phyloP scores from a whole-genome alignment of 1,284 basidiomycete genomes.

The Sporisorium sorghi region DNA sequence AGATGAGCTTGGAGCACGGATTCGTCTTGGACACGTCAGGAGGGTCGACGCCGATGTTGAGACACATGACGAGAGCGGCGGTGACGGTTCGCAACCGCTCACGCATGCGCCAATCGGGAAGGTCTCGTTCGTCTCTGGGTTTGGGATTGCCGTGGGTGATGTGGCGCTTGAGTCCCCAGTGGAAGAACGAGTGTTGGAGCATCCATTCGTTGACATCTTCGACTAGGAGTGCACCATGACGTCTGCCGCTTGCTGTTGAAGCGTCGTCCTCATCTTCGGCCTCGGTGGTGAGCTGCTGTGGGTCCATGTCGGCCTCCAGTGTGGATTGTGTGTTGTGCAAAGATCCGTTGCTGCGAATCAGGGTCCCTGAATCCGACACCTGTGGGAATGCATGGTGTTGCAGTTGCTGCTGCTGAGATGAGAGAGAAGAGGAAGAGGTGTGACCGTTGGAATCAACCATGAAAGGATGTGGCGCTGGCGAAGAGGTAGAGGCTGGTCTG shows the following conservation, averaged over 20 bases:
- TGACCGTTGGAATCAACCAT: constrained; percentile 12
- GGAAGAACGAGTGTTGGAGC: constrained; percentile 65
- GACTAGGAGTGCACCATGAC: constrained; percentile 64
- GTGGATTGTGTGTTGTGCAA: constrained; percentile 13
- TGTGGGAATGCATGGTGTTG: constrained; percentile 29
- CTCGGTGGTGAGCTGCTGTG: constrained; percentile 37
- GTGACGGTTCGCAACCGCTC: constrained; percentile 84
- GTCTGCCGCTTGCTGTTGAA: constrained; percentile 59
- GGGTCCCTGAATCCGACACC: constrained; percentile 21
- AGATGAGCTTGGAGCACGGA: constrained; percentile 93
- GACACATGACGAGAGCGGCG: constrained; percentile 91
- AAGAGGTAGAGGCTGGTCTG: constrained; percentile 15
- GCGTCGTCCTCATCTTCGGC: constrained; percentile 57
- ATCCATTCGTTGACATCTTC: constrained; percentile 65
- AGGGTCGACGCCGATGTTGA: constrained; percentile 97
- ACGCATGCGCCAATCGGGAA: constrained; percentile 80
- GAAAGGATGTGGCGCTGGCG: constrained; percentile 27
- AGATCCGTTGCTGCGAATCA: constrained; percentile 18
- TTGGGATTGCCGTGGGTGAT: constrained; percentile 86
- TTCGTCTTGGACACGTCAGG: constrained; percentile 97
- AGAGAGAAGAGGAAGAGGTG: constrained; percentile 18
- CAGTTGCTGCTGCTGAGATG: constrained; percentile 9
- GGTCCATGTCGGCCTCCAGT: constrained; percentile 30
- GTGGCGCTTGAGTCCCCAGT: constrained; percentile 77
- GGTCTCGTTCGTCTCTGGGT: constrained; percentile 75